Conservation (phyloP, 805 yeast genomes). For the Zygosaccharomyces bisporus region DNA sequence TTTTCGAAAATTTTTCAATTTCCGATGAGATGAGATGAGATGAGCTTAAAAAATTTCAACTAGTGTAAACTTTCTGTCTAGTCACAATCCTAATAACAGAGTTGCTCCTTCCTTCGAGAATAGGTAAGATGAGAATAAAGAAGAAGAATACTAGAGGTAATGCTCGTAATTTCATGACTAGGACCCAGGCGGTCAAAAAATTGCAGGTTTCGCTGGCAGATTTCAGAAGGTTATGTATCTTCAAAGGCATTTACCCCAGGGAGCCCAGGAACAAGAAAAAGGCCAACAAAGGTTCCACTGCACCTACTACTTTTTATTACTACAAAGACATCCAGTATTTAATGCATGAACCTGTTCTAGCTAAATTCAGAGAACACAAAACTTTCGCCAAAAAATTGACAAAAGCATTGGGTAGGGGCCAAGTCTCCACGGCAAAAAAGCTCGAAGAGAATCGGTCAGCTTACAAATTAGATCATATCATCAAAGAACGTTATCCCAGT, state of each 20-base stretch:
- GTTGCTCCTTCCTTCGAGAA: not conserved
- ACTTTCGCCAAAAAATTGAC: conserved; percentile 88
- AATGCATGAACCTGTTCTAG: conserved; percentile 89
- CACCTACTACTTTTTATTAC: conserved; percentile 92
- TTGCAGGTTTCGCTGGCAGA: conserved; percentile 93
- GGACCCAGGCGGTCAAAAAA: conserved; percentile 91
- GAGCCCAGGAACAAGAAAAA: conserved; percentile 94
- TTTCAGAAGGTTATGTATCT: conserved; percentile 93
- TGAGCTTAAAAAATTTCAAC: conserved; percentile 13
- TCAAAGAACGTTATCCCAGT: conserved; percentile 93
- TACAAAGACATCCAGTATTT: conserved; percentile 91
- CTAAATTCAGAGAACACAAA: conserved; percentile 92
- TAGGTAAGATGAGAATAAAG: conserved; percentile 53
- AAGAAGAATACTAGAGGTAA: conserved; percentile 84
- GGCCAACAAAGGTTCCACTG: conserved; percentile 97
- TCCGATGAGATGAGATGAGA: conserved; percentile 24
- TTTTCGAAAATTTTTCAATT: conserved; percentile 20
- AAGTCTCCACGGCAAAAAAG: conserved; percentile 80
- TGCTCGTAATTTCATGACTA: conserved; percentile 86
- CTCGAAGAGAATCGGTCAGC: conserved; percentile 66
- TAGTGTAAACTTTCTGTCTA: not conserved
- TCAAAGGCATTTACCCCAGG: conserved; percentile 96
- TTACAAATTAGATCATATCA: conserved; percentile 83
- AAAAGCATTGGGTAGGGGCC: conserved; percentile 88
- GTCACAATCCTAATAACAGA: not conserved